Evolutionary conservation across 192 early-diverging fungal species (phyloP).

Genomic region (Gigaspora rosea): DNA sequence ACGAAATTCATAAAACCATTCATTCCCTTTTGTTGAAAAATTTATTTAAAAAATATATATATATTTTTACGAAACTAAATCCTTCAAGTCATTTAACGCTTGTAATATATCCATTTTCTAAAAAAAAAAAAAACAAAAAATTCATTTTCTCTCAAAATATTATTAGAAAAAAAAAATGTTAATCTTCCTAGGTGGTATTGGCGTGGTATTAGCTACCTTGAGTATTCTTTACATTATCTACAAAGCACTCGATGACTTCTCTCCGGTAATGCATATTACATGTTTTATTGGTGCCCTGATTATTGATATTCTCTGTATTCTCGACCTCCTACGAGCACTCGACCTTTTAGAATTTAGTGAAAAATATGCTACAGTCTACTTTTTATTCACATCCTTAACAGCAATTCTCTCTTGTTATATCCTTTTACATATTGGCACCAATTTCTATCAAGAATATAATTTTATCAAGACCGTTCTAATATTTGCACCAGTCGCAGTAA

Average conservation of each 20-base stretch:
- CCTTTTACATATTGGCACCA: slow-evolving; percentile 14
- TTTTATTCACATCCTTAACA: background rate
- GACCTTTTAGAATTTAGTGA: background rate
- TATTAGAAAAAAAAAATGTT: no score
- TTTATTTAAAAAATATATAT: no score
- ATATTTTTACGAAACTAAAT: no score
- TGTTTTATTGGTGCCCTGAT: background rate
- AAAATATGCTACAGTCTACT: background rate
- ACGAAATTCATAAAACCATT: no score
- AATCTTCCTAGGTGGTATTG: background rate
- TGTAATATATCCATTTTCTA: no score
- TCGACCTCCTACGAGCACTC: background rate
- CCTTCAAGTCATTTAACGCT: no score
- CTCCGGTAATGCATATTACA: background rate
- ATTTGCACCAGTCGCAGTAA: background rate
- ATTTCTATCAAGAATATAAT: slow-evolving; percentile 17
- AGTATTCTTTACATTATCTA: background rate
- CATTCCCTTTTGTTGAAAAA: no score
- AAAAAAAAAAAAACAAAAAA: no score
- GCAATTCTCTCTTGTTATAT: slow-evolving; percentile 11
- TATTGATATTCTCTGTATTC: background rate
- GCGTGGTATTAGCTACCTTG: background rate
- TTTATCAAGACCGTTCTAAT: background rate
- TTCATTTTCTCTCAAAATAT: no score
- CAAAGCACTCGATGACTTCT: background rate